Percentiles rank a stretch among this genome's conserved stretches.
Conservation (phyloP, 371 early-diverging fungal species). For the Rhizopus arrhizus region DNA sequence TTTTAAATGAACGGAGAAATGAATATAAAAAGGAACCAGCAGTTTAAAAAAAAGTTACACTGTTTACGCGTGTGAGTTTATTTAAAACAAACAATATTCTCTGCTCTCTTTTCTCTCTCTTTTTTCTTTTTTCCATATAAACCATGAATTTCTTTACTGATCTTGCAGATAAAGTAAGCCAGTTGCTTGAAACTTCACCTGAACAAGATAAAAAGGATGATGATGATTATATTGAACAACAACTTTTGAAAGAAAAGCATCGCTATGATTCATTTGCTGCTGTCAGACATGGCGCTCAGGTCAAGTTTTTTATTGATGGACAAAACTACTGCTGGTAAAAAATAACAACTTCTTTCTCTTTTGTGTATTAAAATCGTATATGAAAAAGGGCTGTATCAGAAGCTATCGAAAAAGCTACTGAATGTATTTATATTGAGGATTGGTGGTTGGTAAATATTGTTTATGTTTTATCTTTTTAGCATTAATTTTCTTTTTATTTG, state of each 20-base stretch:
- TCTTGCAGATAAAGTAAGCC: constrained; percentile 17
- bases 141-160: constrained; percentile 34
- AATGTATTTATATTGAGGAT: constrained; percentile 83
- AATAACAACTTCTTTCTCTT: too few species aligned
- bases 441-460: constrained; percentile 84
- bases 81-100: too few species aligned
- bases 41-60: neutral
- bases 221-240: constrained; percentile 29
- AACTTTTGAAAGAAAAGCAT: constrained; percentile 49
- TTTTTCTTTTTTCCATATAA: neutral
- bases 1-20: neutral
- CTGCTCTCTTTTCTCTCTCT: neutral
- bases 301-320: constrained; percentile 81
- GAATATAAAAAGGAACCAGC: neutral
- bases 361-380: too few species aligned
- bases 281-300: constrained; percentile 66
- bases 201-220: constrained; percentile 23
- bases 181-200: neutral
- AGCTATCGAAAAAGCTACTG: constrained; percentile 74
- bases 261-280: constrained; percentile 85
- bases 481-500: constrained; percentile 4
- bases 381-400: constrained; percentile 69
- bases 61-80: neutral
- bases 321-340: constrained; percentile 75
- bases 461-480: neutral